Base-by-base conservation (phyloP, 768 basidiomycete species). In the Auriscalpium vulgare region DNA sequence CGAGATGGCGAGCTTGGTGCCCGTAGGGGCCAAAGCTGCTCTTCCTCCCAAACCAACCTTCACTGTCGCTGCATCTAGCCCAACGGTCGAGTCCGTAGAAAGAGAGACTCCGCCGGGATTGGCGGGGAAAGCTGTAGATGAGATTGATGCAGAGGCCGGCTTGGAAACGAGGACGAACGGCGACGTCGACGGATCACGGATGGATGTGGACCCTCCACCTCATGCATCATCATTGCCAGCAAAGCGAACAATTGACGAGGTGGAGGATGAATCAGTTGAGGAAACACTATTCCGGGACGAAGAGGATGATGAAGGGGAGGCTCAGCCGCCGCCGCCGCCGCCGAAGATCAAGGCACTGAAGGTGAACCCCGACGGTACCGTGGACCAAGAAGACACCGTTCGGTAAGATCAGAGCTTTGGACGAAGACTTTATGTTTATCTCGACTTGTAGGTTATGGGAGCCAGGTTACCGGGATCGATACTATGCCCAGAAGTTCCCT, bases 401-500 rank as follows among this genome's bases (percentile, higher is more conserved):
- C 87, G 86, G 95, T 95, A 70, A 62, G 88, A 45, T 63, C 17
- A 16, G 49, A 37, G 59, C 23, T 17, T 53, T 47, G n/a, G 11
- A 37, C 48, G 10, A 47, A 10, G 36, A 47, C 10, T 45, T 54
- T 45, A 64, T 55, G 37, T 63, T 43, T 56, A 48, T 37, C 38
- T 37, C 29, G 59, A 36, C 21, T 57, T 51, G 6, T 63, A 97
- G 95, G 66, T 74, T 98, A 19, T 99, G 91, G 85, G 94, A 98
- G 69, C 85, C 94, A 1, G 97, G 95, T 29, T 99, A 99, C 71
- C 85, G 83, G 68, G 91, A 95, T 62, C 83, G 97, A 43, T 99
- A 99, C 68, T 99, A 99, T 64, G 78, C 80, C 47, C 87, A 91
- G 66, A 99, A 99, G 72, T 99, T 98, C 65, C 86, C 85, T 2